Evolutionary conservation across 2,329 filamentous ascomycete genomes (phyloP).

Genomic region (Myriosclerotinia scirpicola): DNA sequence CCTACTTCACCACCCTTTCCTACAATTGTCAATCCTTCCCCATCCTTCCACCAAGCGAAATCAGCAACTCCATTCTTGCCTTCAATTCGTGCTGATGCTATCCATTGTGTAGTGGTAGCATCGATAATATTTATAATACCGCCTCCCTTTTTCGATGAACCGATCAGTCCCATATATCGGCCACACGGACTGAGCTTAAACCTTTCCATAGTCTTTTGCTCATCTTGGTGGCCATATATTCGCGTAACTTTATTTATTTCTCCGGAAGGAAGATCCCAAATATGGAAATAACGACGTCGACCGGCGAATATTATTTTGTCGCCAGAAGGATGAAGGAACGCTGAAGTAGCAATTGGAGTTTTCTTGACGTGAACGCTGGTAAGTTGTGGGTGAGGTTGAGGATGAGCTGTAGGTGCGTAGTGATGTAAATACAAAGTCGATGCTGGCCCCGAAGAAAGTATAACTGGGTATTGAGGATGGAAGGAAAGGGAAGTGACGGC

Average conservation of each 20-base stretch:
- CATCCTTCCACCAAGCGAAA: slow-evolving; percentile 89
- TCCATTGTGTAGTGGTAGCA: slow-evolving; percentile 81
- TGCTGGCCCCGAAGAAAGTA: slow-evolving; percentile 84
- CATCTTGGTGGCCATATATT: slow-evolving; percentile 71
- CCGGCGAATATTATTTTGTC: slow-evolving; percentile 86
- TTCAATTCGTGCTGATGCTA: slow-evolving; percentile 78
- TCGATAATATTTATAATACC: slow-evolving; percentile 85
- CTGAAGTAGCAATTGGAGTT: slow-evolving; percentile 80
- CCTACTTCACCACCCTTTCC: slow-evolving; percentile 87
- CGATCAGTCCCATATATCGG: slow-evolving; percentile 78
- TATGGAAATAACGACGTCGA: slow-evolving; percentile 86
- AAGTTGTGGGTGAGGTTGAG: slow-evolving; percentile 81
- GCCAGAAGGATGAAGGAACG: slow-evolving; percentile 72
- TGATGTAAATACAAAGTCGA: slow-evolving; percentile 88
- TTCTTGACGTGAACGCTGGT: slow-evolving; percentile 85
- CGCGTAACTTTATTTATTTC: slow-evolving; percentile 78
- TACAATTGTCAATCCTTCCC: slow-evolving; percentile 76
- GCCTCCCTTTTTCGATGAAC: slow-evolving; percentile 78
- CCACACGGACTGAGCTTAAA: slow-evolving; percentile 89
- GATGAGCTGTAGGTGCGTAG: slow-evolving; percentile 71
- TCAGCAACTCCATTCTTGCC: slow-evolving; percentile 82
- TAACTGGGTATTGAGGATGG: slow-evolving; percentile 83
- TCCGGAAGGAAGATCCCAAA: slow-evolving; percentile 85
- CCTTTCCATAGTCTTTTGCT: slow-evolving; percentile 87
- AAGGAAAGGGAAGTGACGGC: slow-evolving; percentile 82